These are phyloP conservation scores for Talaromyces proteolyticus DNA, from an alignment of 495 filamentous ascomycete species.

Conservation along the genomic window DNA sequence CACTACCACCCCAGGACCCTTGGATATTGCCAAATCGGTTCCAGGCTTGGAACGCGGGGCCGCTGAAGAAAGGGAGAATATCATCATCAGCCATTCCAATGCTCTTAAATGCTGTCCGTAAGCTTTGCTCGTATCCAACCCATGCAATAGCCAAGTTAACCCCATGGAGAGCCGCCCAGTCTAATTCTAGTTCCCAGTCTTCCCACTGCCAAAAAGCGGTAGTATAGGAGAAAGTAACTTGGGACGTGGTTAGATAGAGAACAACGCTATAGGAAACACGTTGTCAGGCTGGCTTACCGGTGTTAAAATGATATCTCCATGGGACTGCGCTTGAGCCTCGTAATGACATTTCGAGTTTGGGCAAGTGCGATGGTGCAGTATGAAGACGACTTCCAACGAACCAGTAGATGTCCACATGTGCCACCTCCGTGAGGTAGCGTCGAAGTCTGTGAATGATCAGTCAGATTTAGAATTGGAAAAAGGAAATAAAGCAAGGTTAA, in stretches of 20 bases:
- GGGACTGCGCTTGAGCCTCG: conserved; percentile 34
- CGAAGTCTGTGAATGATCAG: conserved; percentile 24
- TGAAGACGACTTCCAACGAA: conserved; percentile 26
- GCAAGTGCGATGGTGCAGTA: conserved; percentile 12
- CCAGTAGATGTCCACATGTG: conserved; percentile 50
- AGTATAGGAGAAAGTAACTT: conserved; percentile 41
- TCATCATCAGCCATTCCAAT: conserved; percentile 28
- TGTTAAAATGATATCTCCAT: conserved; percentile 50
- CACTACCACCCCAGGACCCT: conserved; percentile 26
- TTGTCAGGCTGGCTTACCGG: conserved; percentile 13
- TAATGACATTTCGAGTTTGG: conserved; percentile 10
- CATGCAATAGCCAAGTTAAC: conserved; percentile 39
- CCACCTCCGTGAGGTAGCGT: conserved; percentile 39
- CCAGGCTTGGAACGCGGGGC: conserved; percentile 42
- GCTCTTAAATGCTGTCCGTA: conserved; percentile 30
- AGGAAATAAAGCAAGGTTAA: too few relatives aligned
- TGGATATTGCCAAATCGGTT: conserved; percentile 43
- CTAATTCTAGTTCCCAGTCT: conserved; percentile 39
- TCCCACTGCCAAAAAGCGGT: conserved; percentile 37
- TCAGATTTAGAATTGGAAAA: neutral
- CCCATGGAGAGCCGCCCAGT: conserved; percentile 38
- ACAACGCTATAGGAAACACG: conserved; percentile 1
- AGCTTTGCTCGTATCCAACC: conserved; percentile 36
- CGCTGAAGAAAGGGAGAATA: conserved; percentile 31
- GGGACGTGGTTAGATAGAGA: conserved; percentile 2